A percentile compares a stretch with the other conserved stretches of the same genome.
Conservation (phyloP, 805 yeast species). For the Candida tibetensis region DNA sequence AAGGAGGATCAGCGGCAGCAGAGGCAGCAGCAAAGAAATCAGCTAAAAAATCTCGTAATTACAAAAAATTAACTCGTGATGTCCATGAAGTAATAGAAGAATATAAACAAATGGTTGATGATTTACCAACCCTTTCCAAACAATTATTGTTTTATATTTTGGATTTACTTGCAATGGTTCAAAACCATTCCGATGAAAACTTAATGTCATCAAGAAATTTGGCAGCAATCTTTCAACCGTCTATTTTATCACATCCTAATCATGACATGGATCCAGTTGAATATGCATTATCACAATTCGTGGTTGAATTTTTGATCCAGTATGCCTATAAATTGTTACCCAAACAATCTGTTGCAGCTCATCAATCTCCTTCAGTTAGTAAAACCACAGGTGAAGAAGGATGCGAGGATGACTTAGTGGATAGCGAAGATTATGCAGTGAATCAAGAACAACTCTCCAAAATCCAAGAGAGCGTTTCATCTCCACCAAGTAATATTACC, state of each 20-base stretch:
- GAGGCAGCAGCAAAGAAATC: conserved; percentile 12
- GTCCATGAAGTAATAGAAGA: conserved; percentile 66
- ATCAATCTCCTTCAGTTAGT: conserved; percentile 1
- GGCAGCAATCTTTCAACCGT: conserved; percentile 96
- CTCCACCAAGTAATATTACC: conserved; percentile 8
- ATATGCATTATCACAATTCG: conserved; percentile 80
- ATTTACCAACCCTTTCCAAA: conserved; percentile 72
- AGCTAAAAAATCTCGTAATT: conserved; percentile 44
- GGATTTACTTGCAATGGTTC: conserved; percentile 83
- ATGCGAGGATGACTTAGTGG: too few species aligned
- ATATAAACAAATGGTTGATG: conserved; percentile 65
- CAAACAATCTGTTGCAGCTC: conserved; percentile 19
- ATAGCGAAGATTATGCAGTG: too few species aligned
- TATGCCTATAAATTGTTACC: conserved; percentile 79
- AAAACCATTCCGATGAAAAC: conserved; percentile 71
- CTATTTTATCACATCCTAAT: conserved; percentile 86
- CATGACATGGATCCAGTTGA: conserved; percentile 93
- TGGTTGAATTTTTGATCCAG: conserved; percentile 84
- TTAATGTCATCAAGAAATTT: conserved; percentile 90
- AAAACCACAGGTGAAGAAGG: neutral
- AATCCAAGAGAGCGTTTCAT: neutral
- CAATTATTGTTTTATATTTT: conserved; percentile 83
- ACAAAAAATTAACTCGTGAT: conserved; percentile 60
- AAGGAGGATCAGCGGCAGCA: conserved; percentile 9
- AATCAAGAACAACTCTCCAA: neutral